Percentiles rank a stretch among this genome's conserved stretches.
Evolutionary conservation across 2,329 filamentous ascomycete genomes (phyloP).

Genomic region (Alternaria metachromatica): DNA sequence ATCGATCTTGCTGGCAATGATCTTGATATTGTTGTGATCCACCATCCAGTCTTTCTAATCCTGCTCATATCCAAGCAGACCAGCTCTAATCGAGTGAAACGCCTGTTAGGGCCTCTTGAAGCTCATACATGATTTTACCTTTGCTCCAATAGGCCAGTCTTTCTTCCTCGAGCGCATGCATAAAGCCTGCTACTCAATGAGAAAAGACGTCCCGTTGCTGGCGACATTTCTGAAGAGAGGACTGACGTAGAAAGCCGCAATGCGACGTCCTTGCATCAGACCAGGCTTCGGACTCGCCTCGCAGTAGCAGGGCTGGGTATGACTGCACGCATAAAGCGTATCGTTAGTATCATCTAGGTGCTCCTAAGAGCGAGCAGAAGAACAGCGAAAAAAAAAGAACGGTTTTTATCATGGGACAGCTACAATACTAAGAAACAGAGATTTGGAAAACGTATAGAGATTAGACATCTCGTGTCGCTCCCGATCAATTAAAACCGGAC

Average conservation of each 20-base stretch:
- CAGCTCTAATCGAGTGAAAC: background rate
- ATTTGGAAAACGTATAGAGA: conserved; percentile 1
- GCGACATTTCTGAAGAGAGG: conserved; percentile 18
- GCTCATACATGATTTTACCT: background rate
- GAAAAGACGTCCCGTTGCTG: conserved; percentile 41
- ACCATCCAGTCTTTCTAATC: background rate
- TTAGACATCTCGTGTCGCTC: conserved; percentile 1
- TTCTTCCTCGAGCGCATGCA: conserved; percentile 44
- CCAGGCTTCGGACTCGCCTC: background rate
- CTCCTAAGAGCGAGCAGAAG: conserved; percentile 6
- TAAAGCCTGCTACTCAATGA: conserved; percentile 42
- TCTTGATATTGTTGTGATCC: background rate
- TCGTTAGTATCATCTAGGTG: background rate
- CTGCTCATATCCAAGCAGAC: background rate
- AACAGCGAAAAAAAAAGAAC: conserved; percentile 17
- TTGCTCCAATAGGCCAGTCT: background rate
- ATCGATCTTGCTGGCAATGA: background rate
- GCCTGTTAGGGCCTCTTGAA: background rate
- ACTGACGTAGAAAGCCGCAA: background rate
- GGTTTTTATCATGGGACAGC: conserved; percentile 22
- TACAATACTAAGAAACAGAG: conserved; percentile 26
- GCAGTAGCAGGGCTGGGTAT: background rate
- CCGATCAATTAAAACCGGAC: conserved; percentile 1
- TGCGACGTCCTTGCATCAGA: background rate
- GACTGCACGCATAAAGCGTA: background rate